Base-by-base conservation (phyloP, 139 green algal genomes). In the Volvox reticuliferus region DNA sequence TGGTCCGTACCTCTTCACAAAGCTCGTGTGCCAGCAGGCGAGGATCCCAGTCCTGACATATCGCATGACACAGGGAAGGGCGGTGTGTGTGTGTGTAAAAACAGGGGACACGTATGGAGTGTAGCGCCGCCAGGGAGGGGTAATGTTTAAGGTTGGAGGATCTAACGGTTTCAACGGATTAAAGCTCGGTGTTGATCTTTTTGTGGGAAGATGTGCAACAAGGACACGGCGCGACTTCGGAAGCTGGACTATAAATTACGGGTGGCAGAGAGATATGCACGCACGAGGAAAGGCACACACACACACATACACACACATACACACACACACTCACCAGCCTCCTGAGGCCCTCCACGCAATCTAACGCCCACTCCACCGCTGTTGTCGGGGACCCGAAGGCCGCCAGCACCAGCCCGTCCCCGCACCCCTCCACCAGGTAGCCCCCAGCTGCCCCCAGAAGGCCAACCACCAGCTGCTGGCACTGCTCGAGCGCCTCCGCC, bases 361-460 rank as follows among this genome's bases (percentile, higher is more conserved):
- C 79, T 36, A 91, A 78, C 28, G 79, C 79, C 88, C 88, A 91
- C 35, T 75, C 77, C 61, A 82, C 68, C 62, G 88, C 88, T 21
- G 33, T 35, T 9, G 36, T 36, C 9, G 88, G 79, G 17, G 21
- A 21, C 28, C 36, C 35, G 88, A 91, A 91, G 37, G 78, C 88
- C 67, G 79, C 77, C 78, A 91, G 79, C 78, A 91, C 79, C 88
- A 91, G 78, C 28, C 88, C 88, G 30, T 91, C 79, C 55, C 36
- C 79, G 65, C 36, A 82, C 76, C 82, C 65, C 79, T 91, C 88
- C 78, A 89, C 84, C 67, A 89, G 84, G 84, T 89, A 90, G 26
- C 84, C 84, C 0, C 36, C 68, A 30, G 32, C 68, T 28, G 19
- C 68, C 9, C 28, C 86, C 85, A 79, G 87, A 75, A 77, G 76